Conservation (phyloP, 345 rosid genomes). For the Bruguiera gymnorhiza region DNA sequence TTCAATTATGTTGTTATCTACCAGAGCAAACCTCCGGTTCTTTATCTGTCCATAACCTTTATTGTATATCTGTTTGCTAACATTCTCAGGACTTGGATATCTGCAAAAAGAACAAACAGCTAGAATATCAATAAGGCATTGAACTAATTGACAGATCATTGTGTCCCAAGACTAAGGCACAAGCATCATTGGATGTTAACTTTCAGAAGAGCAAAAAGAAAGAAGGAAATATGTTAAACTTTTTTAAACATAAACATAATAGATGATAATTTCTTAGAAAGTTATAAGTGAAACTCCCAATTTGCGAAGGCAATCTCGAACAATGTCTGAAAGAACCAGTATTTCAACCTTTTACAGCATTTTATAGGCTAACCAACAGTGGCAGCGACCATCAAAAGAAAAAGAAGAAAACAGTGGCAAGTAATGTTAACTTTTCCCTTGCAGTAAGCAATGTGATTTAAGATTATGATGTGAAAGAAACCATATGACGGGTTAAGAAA, state of each 20-base stretch:
- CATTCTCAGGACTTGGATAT: conserved; percentile 67
- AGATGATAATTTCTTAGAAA: not conserved
- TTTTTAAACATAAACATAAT: not conserved
- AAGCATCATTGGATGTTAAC: not conserved
- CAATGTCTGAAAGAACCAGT: not conserved
- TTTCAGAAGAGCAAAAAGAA: not conserved
- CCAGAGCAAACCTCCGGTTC: conserved; percentile 59
- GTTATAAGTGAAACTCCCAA: not conserved
- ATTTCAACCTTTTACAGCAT: not conserved
- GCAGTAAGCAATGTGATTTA: too few species aligned
- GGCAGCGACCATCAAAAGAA: not conserved
- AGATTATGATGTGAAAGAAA: too few species aligned
- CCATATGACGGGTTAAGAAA: too few species aligned
- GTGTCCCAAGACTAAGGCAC: not conserved
- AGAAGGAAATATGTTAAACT: not conserved
- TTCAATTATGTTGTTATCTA: conserved; percentile 78
- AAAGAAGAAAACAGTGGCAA: not conserved
- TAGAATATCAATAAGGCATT: not conserved
- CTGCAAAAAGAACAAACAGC: conserved; percentile 32
- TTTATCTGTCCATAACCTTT: conserved; percentile 63
- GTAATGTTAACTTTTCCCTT: not conserved
- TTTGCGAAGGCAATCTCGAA: not conserved
- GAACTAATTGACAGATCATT: not conserved
- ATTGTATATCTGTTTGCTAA: conserved; percentile 69
- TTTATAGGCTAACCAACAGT: not conserved